These are phyloP conservation scores for Sindora glabra DNA, from an alignment of 306 rosid species.

Conservation along the genomic window DNA sequence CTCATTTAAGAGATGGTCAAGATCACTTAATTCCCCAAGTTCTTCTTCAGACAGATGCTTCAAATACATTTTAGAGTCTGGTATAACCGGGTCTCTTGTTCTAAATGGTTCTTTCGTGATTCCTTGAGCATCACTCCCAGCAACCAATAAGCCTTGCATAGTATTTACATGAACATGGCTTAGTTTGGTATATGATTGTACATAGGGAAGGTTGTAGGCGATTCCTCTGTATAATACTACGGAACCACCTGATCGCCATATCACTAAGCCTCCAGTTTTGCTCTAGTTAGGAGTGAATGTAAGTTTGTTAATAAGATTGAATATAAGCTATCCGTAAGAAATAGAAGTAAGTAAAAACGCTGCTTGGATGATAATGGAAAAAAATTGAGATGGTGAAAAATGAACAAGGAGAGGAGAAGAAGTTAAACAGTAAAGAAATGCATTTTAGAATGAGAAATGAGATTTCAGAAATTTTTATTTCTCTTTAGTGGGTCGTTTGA, in stretches of 20 bases:
- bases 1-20: conserved; percentile 67
- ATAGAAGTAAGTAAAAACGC: too few relatives aligned
- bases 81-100: conserved; percentile 18
- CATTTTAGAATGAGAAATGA: too few relatives aligned
- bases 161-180: conserved; percentile 13
- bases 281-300: conserved; percentile 35
- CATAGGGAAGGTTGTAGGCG: conserved; percentile 70
- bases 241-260: conserved; percentile 89
- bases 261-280: conserved; percentile 80
- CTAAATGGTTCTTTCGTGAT: conserved; percentile 16
- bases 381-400: too few relatives aligned
- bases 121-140: conserved; percentile 11
- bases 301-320: conserved; percentile 10
- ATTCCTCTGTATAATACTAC: conserved; percentile 79
- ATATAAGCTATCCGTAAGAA: too few relatives aligned
- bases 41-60: conserved; percentile 53
- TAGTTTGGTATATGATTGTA: conserved; percentile 31
- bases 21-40: conserved; percentile 47
- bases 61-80: conserved; percentile 30
- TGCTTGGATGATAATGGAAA: too few relatives aligned
- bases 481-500: too few relatives aligned
- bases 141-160: conserved; percentile 9
- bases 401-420: too few relatives aligned
- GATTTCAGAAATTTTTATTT: too few relatives aligned
- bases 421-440: too few relatives aligned